Evolutionary conservation across 208 protist genomes (phyloP).

Genomic region (Giardia duodenalis): DNA sequence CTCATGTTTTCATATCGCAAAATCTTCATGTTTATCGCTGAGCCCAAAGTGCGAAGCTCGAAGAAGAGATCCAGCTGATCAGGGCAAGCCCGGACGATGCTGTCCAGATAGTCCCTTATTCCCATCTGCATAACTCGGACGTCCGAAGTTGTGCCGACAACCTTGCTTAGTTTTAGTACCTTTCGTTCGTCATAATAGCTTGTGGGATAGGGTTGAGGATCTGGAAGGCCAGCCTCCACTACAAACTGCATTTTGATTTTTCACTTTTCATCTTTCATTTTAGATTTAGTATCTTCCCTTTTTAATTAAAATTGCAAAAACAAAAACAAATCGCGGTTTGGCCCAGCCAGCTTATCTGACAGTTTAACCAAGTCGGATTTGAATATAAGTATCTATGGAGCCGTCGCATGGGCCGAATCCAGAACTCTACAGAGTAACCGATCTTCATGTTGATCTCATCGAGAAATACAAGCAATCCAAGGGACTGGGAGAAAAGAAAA

Average conservation of each 20-base stretch:
- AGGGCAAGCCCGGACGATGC: background rate
- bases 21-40: background rate
- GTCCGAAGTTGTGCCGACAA: background rate
- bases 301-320: background rate
- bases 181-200: background rate
- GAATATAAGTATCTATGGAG: too few relatives aligned
- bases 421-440: too few relatives aligned
- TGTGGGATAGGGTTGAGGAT: background rate
- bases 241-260: background rate
- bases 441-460: too few relatives aligned
- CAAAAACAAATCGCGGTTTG: background rate
- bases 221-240: background rate
- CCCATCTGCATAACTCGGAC: background rate
- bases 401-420: too few relatives aligned
- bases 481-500: too few relatives aligned
- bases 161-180: background rate
- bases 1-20: slow-evolving; percentile 15
- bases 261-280: too few relatives aligned
- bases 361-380: background rate
- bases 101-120: slow-evolving; percentile 25
- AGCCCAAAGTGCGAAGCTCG: background rate
- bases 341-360: background rate
- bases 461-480: too few relatives aligned
- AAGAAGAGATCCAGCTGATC: background rate
- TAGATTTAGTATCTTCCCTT: too few relatives aligned